These are phyloP conservation scores for Rhynchosporium graminicola DNA, from an alignment of 2,329 filamentous ascomycete species.

Conservation along the genomic window DNA sequence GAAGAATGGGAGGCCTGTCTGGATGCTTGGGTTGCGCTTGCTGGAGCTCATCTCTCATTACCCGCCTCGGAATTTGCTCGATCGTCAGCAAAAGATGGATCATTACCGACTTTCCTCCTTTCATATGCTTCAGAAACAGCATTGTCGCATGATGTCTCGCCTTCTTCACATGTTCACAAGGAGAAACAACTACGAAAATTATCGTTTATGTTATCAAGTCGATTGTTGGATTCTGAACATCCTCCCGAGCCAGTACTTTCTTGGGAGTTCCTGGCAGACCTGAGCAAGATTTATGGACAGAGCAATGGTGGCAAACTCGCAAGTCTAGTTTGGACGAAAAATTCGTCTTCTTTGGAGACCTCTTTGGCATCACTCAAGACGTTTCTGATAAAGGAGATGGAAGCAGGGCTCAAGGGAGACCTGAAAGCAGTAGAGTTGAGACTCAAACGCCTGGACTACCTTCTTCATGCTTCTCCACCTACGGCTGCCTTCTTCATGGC, in stretches of 20 bases:
- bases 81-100: slow-evolving; percentile 55
- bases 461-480: slow-evolving; percentile 62
- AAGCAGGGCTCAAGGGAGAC: slow-evolving; percentile 58
- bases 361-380: slow-evolving; percentile 62
- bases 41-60: slow-evolving; percentile 64
- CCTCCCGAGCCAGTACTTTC: slow-evolving; percentile 53
- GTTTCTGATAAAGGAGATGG: slow-evolving; percentile 61
- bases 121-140: slow-evolving; percentile 64
- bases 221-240: slow-evolving; percentile 51
- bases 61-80: slow-evolving; percentile 56
- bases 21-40: slow-evolving; percentile 72
- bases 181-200: slow-evolving; percentile 58
- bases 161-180: slow-evolving; percentile 36
- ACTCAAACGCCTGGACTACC: slow-evolving; percentile 60
- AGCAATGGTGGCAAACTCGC: slow-evolving; percentile 56
- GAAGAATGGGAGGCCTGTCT: slow-evolving; percentile 78
- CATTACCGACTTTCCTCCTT: slow-evolving; percentile 62
- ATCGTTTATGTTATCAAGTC: slow-evolving; percentile 64
- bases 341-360: slow-evolving; percentile 52
- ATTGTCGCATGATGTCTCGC: slow-evolving; percentile 33
- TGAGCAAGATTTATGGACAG: slow-evolving; percentile 67
- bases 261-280: slow-evolving; percentile 68
- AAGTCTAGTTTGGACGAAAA: slow-evolving; percentile 53
- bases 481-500: slow-evolving; percentile 68
- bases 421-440: slow-evolving; percentile 55